Evolutionary conservation across 2,329 filamentous ascomycete species (phyloP), one percentile per base, ranked within the genome.

Genomic region (Colletotrichum aenigma): DNA sequence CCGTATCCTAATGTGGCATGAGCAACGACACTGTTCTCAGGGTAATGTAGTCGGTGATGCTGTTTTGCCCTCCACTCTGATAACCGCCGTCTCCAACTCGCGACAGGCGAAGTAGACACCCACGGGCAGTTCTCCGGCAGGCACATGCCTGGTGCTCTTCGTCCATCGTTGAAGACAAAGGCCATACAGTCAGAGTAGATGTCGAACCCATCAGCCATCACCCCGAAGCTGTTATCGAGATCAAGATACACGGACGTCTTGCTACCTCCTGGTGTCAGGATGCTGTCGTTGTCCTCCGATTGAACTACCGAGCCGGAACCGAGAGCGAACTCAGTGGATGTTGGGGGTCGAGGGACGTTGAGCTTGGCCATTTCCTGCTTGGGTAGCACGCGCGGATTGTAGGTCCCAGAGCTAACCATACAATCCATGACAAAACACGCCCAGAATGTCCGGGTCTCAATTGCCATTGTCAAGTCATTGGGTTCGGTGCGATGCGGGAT

Each of bases 391-490:
- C 82, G 83, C 0, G 84, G 83, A 9, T 84, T 84, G 28, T 85
- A 85, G 0, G 83, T 86, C 0, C 85, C 86, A 3, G 85, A 87
- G 48, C 85, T 85, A 48, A 88, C 82, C 66, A 87, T 84, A 12
- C 86, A 84, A 72, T 87, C 86, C 81, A 88, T 84, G 34, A 88
- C 83, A 69, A 87, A 87, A 75, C 86, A 88, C 0, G 83, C 83
- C 87, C 87, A 88, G 58, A 86, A 87, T 0, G 86, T 87, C 2
- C 86, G 78, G 4, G 84, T 85, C 48, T 86, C 82, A 5, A 84
- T 82, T 0, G 83, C 81, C 0, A 79, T 77, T 6, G 80, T 78
- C 8, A 81, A 52, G 36, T 77, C 32, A 21, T 82, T 75, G 4
- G 78, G 74, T 26, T 77, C 70, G 4, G 77, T 77, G 0, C 79